Conservation (phyloP, 129 eudicot genomes). For the Chrysanthemum seticuspe region DNA sequence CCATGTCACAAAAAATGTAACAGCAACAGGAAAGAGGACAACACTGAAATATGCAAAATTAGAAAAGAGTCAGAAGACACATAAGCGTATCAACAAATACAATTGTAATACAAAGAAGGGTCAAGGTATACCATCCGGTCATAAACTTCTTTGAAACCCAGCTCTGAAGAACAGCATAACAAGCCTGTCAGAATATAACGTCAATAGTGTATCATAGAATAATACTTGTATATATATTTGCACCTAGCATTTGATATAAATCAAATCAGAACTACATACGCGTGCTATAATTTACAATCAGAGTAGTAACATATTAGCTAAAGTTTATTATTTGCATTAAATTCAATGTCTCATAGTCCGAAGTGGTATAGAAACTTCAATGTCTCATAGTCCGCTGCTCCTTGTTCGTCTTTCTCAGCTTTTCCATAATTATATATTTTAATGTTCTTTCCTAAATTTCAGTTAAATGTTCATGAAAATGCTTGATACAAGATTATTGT, state of each 20-base stretch:
- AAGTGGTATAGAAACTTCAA: neutral
- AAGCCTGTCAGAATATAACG: conserved; percentile 54
- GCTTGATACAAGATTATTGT: no score
- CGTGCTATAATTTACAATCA: neutral
- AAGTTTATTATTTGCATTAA: no score
- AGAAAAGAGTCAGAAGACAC: conserved; percentile 9
- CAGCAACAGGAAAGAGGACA: conserved; percentile 92
- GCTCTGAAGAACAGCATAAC: conserved; percentile 94
- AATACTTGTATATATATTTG: neutral
- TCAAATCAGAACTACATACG: neutral
- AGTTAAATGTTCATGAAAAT: no score
- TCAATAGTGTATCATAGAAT: conserved; percentile 27
- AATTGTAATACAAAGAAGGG: neutral
- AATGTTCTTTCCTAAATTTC: no score
- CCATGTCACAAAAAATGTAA: conserved; percentile 89
- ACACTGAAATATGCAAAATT: conserved; percentile 49
- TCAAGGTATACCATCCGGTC: conserved; percentile 79
- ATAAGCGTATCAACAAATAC: neutral
- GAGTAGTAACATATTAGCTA: neutral
- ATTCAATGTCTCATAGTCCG: no score
- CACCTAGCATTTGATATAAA: neutral
- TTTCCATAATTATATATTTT: no score
- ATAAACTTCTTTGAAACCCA: conserved; percentile 95
- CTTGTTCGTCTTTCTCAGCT: no score
- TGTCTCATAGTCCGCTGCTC: no score